These are phyloP conservation scores for Monilinia vaccinii-corymbosi DNA, from an alignment of 2,329 filamentous ascomycete species.

Conservation along the genomic window DNA sequence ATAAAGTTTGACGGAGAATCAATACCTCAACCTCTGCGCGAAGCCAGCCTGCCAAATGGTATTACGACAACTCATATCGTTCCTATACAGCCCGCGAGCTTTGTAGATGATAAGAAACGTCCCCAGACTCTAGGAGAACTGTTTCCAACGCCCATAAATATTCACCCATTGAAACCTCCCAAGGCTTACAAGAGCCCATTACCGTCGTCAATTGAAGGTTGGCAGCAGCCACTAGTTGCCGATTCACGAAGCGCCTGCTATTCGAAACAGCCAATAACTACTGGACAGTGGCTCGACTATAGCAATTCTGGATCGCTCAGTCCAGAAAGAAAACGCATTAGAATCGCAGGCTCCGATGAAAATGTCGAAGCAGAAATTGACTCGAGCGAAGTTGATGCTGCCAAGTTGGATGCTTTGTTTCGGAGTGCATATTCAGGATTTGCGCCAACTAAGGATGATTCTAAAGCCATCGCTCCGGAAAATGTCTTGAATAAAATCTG, in stretches of 20 bases:
- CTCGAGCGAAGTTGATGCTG: slow-evolving; percentile 45
- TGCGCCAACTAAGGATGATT: slow-evolving; percentile 66
- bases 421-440: slow-evolving; percentile 72
- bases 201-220: slow-evolving; percentile 39
- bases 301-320: slow-evolving; percentile 50
- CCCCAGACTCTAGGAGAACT: slow-evolving; percentile 61
- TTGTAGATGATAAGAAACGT: slow-evolving; percentile 41
- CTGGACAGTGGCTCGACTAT: slow-evolving; percentile 64
- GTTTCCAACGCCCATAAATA: slow-evolving; percentile 57
- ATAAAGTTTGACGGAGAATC: slow-evolving; percentile 30
- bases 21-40: slow-evolving; percentile 42
- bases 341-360: slow-evolving; percentile 58
- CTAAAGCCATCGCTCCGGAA: slow-evolving; percentile 59
- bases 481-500: slow-evolving; percentile 60
- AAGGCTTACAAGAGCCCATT: slow-evolving; percentile 66
- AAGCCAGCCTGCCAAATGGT: slow-evolving; percentile 63
- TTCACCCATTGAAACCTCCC: slow-evolving; percentile 60
- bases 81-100: slow-evolving; percentile 37
- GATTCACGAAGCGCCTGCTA: slow-evolving; percentile 44
- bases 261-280: slow-evolving; percentile 54
- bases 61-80: slow-evolving; percentile 60
- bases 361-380: slow-evolving; percentile 43
- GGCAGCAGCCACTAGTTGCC: slow-evolving; percentile 33
- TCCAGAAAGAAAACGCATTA: slow-evolving; percentile 55
- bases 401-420: slow-evolving; percentile 66